Evolutionary conservation across 805 yeast genomes (phyloP), one percentile per base, ranked within the genome.

Genomic region (Pichia sporocuriosa): DNA sequence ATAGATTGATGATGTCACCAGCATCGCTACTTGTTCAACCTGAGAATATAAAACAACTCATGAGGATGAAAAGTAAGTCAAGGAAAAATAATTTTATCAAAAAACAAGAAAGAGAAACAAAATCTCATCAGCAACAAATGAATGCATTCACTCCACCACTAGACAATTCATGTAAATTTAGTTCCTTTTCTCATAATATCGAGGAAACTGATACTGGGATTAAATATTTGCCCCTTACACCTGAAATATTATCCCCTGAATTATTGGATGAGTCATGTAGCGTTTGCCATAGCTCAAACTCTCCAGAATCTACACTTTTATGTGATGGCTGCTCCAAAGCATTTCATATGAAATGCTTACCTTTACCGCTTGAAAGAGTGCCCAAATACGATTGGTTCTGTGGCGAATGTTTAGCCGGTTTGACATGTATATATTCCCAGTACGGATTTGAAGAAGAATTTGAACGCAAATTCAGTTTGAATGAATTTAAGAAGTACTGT

Each of bases 391-490:
- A 68, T 15, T 89, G 96, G 95, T 81, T 72, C 55, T 89, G 97
- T 59, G 82, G 81, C 37, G 73, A 73, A 43, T 89, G 97, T 60
- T 65, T 89, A n/a, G 68, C 83, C 12, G 96, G 95, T 0, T 57
- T 63, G 0, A 32, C 43, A 6, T 36, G 47, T 15, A 31, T 26
- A 8, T 81, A 85, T 31, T 90, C 93, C 1, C 88, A 79, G 48
- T 89, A 86, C 55, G 95, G 95, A 0, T 89, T 90, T 58, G 89
- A 83, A 48, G 93, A 84, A 49, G 68, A 64, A 40, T 57, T 57
- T 43, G 62, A 81, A 54, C 66, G 81, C 0, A 61, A 85, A 6
- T 63, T 55, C 48, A 59, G 64, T 8, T 41, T 64, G 13, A 59
- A 65, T 0, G 79, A 81, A 43, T 89, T 88, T 58, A 70, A 73